phyloP scores from a whole-genome alignment of 176 grass and related monocot genomes.

The Oryza meridionalis region DNA sequence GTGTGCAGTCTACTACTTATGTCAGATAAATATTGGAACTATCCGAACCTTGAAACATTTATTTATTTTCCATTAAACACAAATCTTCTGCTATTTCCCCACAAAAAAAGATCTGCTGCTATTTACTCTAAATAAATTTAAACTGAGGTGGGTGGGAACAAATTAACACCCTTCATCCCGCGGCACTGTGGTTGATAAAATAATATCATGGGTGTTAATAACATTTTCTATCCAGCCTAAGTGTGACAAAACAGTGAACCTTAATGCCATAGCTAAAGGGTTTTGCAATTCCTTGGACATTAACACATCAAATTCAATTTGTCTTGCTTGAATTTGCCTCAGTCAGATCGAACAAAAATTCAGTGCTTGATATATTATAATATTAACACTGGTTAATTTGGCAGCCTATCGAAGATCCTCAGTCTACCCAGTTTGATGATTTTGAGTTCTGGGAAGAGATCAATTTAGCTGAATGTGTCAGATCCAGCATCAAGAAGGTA shows the following conservation, averaged over 20 bases:
- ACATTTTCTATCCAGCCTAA: background rate
- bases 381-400: background rate
- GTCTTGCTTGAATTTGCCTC: background rate
- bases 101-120: no score
- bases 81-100: no score
- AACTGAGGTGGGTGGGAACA: no score
- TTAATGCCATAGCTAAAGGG: background rate
- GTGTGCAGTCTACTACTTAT: no score
- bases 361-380: background rate
- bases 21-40: no score
- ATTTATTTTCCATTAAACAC: no score
- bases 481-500: slow-evolving; percentile 12
- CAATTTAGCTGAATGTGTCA: background rate
- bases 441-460: slow-evolving; percentile 4
- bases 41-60: no score
- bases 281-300: background rate
- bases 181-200: no score
- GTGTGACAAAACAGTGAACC: no score
- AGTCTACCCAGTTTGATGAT: background rate
- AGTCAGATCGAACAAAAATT: background rate
- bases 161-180: no score
- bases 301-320: background rate
- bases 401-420: background rate
- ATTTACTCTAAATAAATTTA: no score
- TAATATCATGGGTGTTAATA: no score